These are phyloP conservation scores for Tuber indicum DNA, from an alignment of 495 filamentous ascomycete species.

Conservation along the genomic window DNA sequence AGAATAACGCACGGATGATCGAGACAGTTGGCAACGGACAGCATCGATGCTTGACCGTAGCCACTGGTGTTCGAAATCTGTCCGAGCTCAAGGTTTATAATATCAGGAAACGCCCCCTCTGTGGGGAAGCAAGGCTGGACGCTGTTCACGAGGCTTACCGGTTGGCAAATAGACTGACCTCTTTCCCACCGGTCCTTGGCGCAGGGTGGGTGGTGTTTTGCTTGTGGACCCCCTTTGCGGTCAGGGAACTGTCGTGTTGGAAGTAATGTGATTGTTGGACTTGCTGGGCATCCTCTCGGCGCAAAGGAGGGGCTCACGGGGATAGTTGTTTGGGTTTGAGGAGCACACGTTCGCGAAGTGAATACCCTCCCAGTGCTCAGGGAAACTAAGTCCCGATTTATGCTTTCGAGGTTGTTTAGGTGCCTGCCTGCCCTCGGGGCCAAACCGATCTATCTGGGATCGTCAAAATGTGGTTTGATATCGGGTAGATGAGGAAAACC, in stretches of 20 bases:
- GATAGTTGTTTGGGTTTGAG: not conserved
- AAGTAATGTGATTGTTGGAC: not conserved
- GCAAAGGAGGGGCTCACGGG: not conserved
- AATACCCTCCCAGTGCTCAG: not conserved
- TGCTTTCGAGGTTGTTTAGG: not conserved
- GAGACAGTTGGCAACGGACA: constrained; percentile 3
- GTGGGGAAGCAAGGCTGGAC: not conserved
- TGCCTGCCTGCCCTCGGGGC: not conserved
- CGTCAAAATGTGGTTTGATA: not conserved
- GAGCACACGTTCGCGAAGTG: not conserved
- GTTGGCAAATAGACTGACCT: not conserved
- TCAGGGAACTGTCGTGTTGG: not conserved
- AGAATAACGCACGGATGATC: not conserved
- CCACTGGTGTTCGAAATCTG: not conserved
- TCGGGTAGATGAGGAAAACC: not conserved
- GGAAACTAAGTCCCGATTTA: not conserved
- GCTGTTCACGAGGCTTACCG: not conserved
- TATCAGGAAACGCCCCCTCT: not conserved
- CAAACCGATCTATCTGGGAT: not conserved
- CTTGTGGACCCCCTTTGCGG: not conserved
- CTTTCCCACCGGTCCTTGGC: not conserved
- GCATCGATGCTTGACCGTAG: not conserved
- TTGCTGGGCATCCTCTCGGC: not conserved
- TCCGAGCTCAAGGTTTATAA: not conserved
- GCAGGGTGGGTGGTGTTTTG: not conserved